Evolutionary conservation across 108 stramenopile genomes (phyloP), one percentile per base, ranked within the genome.

Genomic region (Nitzschia palea): DNA sequence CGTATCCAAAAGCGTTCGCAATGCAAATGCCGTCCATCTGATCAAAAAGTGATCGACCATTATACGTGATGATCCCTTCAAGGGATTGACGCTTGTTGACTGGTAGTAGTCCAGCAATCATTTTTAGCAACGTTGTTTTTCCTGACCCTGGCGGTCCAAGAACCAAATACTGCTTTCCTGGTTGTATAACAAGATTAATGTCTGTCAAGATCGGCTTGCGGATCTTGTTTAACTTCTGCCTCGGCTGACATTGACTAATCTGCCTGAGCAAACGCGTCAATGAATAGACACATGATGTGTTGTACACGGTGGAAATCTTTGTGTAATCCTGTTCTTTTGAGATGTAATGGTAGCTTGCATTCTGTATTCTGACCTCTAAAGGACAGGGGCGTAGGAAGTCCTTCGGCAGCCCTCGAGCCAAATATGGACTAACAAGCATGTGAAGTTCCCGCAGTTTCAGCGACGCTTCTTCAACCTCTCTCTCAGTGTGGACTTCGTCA

Each of bases 91-190:
- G 51, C 62, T 91, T 91, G 44, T 86, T 84, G 33, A 62, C 32
- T 33, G 78, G 78, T 25, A 80, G 76, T 15, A 62, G 79, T 20
- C 89, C 86, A 26, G 77, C 65, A 64, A 85, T 74, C 80, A 78
- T 74, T 35, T 77, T 80, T 42, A 86, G 47, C 10, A 84, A 53
- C 0, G 85, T 73, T 32, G 77, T 76, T 65, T 91, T 91, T 4
- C 89, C 89, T 33, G 55, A 78, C 6, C 93, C 91, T 17, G 93
- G 94, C 8, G 89, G 62, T 3, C 62, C 62, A 9, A 82, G 64
- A 12, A 82, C 67, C 14, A 82, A 54, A 56, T 82, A 82, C 22
- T 70, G 71, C 35, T 55, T 79, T 1, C 81, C 81, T 8, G 81
- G 81, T 30, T 82, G 72, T 20, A 82, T 59, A 26, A 82, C 75